These are phyloP conservation scores for Thermothelomyces thermophilus DNA, from an alignment of 2,329 filamentous ascomycete genomes.

Conservation along the genomic window DNA sequence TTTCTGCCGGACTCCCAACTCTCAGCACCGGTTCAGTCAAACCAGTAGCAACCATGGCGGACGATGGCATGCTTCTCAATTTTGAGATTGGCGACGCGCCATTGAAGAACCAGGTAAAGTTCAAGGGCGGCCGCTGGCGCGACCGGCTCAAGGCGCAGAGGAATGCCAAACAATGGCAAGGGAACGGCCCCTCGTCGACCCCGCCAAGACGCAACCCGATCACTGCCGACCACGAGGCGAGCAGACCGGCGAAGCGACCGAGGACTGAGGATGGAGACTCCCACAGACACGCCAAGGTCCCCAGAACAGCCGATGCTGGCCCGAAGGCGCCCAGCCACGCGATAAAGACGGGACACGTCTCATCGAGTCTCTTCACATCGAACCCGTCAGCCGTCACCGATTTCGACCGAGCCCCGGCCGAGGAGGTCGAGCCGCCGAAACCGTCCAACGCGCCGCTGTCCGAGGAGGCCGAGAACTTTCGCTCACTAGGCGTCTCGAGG, in stretches of 20 bases:
- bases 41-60: conserved; percentile 57
- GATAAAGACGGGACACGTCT: conserved; percentile 42
- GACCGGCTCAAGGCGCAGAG: conserved; percentile 79
- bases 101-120: conserved; percentile 54
- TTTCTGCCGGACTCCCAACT: conserved; percentile 9
- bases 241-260: conserved; percentile 26
- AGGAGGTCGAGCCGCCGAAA: conserved; percentile 50
- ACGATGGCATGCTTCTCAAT: conserved; percentile 92
- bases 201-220: conserved; percentile 19
- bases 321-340: conserved; percentile 26
- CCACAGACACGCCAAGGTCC: conserved; percentile 26
- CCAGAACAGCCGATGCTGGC: conserved; percentile 24
- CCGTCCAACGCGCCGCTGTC: conserved; percentile 88
- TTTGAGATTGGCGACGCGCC: conserved; percentile 70
- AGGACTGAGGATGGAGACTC: conserved; percentile 24
- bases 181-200: conserved; percentile 25
- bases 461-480: conserved; percentile 79
- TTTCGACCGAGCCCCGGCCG: conserved; percentile 42
- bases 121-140: conserved; percentile 90
- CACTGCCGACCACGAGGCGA: conserved; percentile 21
- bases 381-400: conserved; percentile 70
- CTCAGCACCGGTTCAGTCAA: background rate
- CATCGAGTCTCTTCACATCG: conserved; percentile 87
- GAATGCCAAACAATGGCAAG: conserved; percentile 33
- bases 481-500: conserved; percentile 73